These are phyloP conservation scores for Carpinus viminea DNA, from an alignment of 306 rosid species.

Conservation along the genomic window DNA sequence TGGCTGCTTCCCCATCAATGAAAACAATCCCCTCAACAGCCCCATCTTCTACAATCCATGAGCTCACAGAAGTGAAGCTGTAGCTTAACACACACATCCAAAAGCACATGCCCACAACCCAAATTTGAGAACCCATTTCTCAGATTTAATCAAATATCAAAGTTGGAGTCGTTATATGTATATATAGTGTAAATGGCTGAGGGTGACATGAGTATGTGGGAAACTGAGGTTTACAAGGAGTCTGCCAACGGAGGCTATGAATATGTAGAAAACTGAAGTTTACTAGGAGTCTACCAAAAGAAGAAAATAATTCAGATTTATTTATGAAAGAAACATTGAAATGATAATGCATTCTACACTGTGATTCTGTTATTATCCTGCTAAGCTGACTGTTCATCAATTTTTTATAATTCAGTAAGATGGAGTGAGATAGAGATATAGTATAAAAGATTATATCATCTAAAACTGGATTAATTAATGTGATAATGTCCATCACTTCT, in stretches of 20 bases:
- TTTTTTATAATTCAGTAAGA: too few relatives aligned
- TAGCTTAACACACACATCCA: constrained; percentile 40
- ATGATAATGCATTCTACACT: too few relatives aligned
- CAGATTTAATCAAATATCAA: constrained; percentile 28
- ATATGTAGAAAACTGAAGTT: neutral
- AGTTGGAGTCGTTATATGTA: constrained; percentile 20
- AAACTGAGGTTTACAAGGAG: neutral
- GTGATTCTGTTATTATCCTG: too few relatives aligned
- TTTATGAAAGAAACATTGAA: too few relatives aligned
- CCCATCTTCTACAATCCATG: constrained; percentile 28
- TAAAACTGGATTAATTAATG: too few relatives aligned
- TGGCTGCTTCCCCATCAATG: constrained; percentile 51
- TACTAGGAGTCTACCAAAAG: neutral
- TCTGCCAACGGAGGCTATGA: neutral
- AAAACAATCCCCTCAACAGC: constrained; percentile 48
- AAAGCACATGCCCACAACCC: constrained; percentile 50
- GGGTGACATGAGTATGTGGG: neutral
- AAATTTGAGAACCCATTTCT: constrained; percentile 58
- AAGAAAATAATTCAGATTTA: too few relatives aligned
- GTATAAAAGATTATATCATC: too few relatives aligned
- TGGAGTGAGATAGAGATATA: too few relatives aligned
- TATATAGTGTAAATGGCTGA: neutral
- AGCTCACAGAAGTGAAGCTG: constrained; percentile 33
- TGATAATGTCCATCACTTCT: too few relatives aligned
- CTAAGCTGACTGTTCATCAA: too few relatives aligned